Conservation (phyloP, 2,329 filamentous ascomycete genomes). For the Neurospora crassa region DNA sequence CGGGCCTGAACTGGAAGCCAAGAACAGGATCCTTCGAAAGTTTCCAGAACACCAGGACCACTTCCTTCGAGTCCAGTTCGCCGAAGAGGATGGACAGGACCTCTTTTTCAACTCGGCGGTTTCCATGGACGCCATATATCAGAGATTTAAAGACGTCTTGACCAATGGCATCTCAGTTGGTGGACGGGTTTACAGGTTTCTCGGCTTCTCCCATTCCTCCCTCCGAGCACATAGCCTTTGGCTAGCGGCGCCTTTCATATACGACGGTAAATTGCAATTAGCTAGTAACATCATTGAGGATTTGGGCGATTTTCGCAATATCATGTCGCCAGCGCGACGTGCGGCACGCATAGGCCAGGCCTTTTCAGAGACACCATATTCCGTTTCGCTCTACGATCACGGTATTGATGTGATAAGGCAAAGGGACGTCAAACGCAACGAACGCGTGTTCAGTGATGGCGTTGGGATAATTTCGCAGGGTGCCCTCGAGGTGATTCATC, state of each 20-base stretch:
- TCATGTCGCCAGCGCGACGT: conserved; percentile 43
- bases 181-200: conserved; percentile 52
- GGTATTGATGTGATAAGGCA: too few relatives aligned
- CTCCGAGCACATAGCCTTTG: conserved; percentile 62
- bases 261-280: conserved; percentile 23
- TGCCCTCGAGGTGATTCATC: conserved; percentile 52
- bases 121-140: conserved; percentile 41
- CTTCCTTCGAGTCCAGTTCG: conserved; percentile 62
- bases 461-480: conserved; percentile 61
- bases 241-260: conserved; percentile 43
- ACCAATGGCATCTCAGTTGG: conserved; percentile 51
- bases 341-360: conserved; percentile 55
- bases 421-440: conserved; percentile 36
- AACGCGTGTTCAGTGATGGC: conserved; percentile 66
- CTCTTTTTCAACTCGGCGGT: conserved; percentile 47
- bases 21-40: conserved; percentile 62
- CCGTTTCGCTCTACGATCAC: conserved; percentile 38
- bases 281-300: conserved; percentile 31
- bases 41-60: conserved; percentile 49
- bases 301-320: conserved; percentile 41
- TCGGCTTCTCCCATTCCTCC: conserved; percentile 75
- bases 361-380: conserved; percentile 64
- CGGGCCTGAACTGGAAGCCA: conserved; percentile 56
- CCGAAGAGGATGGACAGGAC: conserved; percentile 61
- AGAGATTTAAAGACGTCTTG: conserved; percentile 53